Evolutionary conservation across 2,329 filamentous ascomycete species (phyloP), one percentile per base, ranked within the genome.

Genomic region (Cladosporium velox): DNA sequence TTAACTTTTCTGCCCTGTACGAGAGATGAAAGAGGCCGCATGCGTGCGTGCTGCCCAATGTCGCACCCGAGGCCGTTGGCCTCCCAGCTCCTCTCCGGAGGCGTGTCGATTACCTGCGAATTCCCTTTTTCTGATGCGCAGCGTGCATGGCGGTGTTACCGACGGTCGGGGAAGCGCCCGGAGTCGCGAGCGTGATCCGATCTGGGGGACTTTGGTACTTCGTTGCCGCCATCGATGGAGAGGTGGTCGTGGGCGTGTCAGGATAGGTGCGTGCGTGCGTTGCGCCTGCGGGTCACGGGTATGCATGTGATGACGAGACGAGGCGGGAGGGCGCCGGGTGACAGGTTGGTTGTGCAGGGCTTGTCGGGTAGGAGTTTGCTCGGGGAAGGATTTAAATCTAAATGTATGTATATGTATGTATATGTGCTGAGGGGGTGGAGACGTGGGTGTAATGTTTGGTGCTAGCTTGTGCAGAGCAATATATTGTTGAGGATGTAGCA

Each of bases 41-140:
- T 47, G 10, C 15, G 41, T 35, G 34, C 34, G 10, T 38, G 55
- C 55, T 38, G 55, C 55, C 55, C 55, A 58, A 58, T 26, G 55
- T 58, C 55, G 55, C 34, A 58, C 34, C 55, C 54, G 32, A 57
- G 30, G 30, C 28, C 35, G 34, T n/a, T n/a, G n/a, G 7, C 34
- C 34, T 35, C 34, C 34, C 34, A 10, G 30, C 6, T 32, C 32
- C 32, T 34, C 32, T 34, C 32, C 32, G 12, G 35, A 15, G 38
- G 38, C 38, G 38, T n/a, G 18, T 44, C 38, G 38, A 44, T 44
- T 44, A 21, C 41, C 41, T 47, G 41, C 41, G 41, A 47, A n/a
- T 47, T 47, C 41, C 41, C 41, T 21, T 21, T 47, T 44, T 47
- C 41, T 21, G 41, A 47, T 24, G 41, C 41, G n/a, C 41, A 10